A percentile compares a stretch with the other conserved stretches of the same genome.
phyloP scores from a whole-genome alignment of 2,329 filamentous ascomycete species.

The Cladosporium sp. region DNA sequence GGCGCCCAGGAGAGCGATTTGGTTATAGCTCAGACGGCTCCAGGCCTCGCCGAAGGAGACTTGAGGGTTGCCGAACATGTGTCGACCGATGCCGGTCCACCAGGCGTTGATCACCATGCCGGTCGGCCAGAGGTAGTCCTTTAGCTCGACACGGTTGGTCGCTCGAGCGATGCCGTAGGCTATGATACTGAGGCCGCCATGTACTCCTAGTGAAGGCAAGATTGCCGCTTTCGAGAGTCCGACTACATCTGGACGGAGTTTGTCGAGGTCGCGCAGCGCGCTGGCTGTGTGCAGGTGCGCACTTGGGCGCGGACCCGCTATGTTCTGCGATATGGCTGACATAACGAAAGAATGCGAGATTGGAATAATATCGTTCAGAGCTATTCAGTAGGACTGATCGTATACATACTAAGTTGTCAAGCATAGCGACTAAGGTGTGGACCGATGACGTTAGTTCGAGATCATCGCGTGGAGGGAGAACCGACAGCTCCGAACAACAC shows the following conservation, averaged over 20 bases:
- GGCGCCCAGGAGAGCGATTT: constrained; percentile 50
- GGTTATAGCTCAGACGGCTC: constrained; percentile 45
- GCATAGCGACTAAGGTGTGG: neutral
- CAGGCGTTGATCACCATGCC: constrained; percentile 49
- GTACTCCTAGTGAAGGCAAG: constrained; percentile 49
- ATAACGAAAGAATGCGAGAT: neutral
- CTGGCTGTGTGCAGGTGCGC: neutral
- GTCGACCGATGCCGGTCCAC: constrained; percentile 54
- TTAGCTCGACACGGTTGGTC: constrained; percentile 52
- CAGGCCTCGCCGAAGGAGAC: constrained; percentile 44
- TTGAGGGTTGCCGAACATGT: constrained; percentile 37
- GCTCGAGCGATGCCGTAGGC: constrained; percentile 48
- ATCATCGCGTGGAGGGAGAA: neutral
- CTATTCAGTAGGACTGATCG: neutral
- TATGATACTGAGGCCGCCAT: constrained; percentile 46
- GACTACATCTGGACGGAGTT: constrained; percentile 24
- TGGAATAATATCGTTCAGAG: neutral
- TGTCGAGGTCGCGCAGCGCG: constrained; percentile 16
- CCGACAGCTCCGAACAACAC: neutral
- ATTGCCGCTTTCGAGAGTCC: constrained; percentile 50
- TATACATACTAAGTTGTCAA: neutral
- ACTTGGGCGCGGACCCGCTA: neutral
- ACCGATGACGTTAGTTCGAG: neutral
- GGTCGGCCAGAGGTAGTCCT: constrained; percentile 48
- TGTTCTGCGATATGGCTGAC: neutral